A percentile compares a stretch with the other conserved stretches of the same genome.
These are phyloP conservation scores for Dothidotthia symphoricarpi DNA, from an alignment of 2,329 filamentous ascomycete species.

Conservation along the genomic window DNA sequence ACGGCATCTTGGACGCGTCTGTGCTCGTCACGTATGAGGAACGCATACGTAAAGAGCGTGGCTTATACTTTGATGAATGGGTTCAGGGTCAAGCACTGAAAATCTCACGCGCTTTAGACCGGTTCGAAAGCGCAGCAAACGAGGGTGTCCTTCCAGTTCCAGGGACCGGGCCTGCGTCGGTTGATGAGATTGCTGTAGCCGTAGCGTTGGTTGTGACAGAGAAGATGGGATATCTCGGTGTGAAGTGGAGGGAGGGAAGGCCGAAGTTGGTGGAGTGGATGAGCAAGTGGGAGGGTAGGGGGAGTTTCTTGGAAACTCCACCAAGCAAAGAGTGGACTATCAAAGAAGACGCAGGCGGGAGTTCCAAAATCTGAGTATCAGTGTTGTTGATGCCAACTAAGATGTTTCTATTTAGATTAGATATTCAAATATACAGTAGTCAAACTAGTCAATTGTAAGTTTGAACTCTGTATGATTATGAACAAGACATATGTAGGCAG, in stretches of 20 bases:
- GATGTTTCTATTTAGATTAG: too few relatives aligned
- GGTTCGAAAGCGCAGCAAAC: conserved; percentile 20
- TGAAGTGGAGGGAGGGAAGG: conserved; percentile 21
- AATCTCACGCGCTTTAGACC: conserved; percentile 25
- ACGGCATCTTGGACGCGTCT: conserved; percentile 33
- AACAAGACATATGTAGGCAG: too few relatives aligned
- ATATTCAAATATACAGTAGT: too few relatives aligned
- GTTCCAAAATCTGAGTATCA: conserved; percentile 13
- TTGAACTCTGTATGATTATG: too few relatives aligned
- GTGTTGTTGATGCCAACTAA: too few relatives aligned
- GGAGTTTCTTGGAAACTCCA: conserved; percentile 19
- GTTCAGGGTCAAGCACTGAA: conserved; percentile 30
- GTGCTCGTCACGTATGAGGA: conserved; percentile 30
- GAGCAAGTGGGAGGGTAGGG: conserved; percentile 21
- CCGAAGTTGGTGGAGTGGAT: conserved; percentile 25
- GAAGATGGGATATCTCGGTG: conserved; percentile 8
- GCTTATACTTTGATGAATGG: conserved; percentile 28
- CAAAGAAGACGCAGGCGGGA: background rate
- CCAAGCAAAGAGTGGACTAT: conserved; percentile 20
- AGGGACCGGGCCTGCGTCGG: conserved; percentile 7
- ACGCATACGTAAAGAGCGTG: conserved; percentile 23
- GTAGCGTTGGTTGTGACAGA: conserved; percentile 15
- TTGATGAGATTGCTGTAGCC: conserved; percentile 26
- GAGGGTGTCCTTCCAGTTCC: conserved; percentile 13
- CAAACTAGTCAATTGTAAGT: too few relatives aligned